phyloP scores from a whole-genome alignment of 2,329 filamentous ascomycete genomes.

The Akanthomyces dipterigenus region DNA sequence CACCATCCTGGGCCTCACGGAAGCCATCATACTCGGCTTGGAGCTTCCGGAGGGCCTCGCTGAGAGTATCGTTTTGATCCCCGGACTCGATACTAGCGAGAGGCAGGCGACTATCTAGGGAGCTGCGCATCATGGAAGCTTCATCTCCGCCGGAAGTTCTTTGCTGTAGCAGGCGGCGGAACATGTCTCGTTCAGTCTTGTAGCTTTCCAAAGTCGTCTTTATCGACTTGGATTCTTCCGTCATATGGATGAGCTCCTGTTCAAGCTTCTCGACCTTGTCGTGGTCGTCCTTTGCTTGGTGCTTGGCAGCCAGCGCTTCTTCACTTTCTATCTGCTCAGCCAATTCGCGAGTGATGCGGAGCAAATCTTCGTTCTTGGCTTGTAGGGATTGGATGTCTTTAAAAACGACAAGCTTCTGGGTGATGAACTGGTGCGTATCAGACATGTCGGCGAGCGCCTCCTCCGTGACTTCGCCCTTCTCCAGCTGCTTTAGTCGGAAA shows the following conservation, averaged over 20 bases:
- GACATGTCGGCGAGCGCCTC: constrained; percentile 67
- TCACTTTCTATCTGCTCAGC: constrained; percentile 88
- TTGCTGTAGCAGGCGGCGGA: constrained; percentile 86
- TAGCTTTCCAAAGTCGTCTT: constrained; percentile 84
- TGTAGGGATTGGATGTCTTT: constrained; percentile 79
- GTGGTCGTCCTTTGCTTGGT: constrained; percentile 56
- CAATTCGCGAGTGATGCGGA: constrained; percentile 76
- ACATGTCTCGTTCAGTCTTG: constrained; percentile 94
- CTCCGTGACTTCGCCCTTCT: constrained; percentile 67
- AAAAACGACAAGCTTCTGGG: constrained; percentile 82
- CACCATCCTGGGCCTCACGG: constrained; percentile 74
- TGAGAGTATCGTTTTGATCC: constrained; percentile 56
- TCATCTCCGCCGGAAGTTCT: constrained; percentile 54
- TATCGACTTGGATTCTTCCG: constrained; percentile 79
- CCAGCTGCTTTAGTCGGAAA: constrained; percentile 68
- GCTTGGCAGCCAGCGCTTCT: constrained; percentile 64
- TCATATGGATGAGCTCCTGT: constrained; percentile 65
- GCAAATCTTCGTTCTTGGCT: constrained; percentile 76
- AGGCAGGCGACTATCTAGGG: constrained; percentile 54
- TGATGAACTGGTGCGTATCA: constrained; percentile 83
- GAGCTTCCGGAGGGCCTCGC: constrained; percentile 74
- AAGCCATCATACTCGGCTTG: constrained; percentile 87
- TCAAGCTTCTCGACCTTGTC: constrained; percentile 69
- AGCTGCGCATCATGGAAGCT: constrained; percentile 64
- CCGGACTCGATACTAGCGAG: constrained; percentile 51